Base-by-base conservation (phyloP, 208 protist genomes). In the Trypanosoma brucei region DNA sequence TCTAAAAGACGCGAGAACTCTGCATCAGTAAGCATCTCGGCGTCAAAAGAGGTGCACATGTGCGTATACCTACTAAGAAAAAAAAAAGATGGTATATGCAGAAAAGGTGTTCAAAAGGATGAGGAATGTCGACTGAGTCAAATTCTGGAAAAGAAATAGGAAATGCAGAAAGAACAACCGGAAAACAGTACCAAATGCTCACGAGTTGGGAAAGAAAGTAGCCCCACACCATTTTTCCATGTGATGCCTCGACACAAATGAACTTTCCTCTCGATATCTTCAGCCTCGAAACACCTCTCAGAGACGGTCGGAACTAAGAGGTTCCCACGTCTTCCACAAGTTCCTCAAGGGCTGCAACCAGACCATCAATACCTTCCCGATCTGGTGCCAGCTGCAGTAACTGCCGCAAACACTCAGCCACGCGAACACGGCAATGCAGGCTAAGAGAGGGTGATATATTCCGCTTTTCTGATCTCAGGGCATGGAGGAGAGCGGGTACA, bases 1-100 rank as follows among this genome's bases (percentile, higher is more conserved):
- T 91, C 81, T 33, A 91, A 62, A 46, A 42, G 59, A 59, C 55
- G 61, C 8, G 50, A 67, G 42, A 73, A 67, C 49, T 73, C 68
- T 14, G 68, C 48, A 44, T 73, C 68, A 3, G 68, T 62, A 1
- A 73, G 54, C 68, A 73, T 67, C 34, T 13, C 7, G 8, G 54
- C 13, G 9, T 34, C 31, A 48, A 33, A 39, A 9, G 13, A 13
- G 45, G 45, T 14, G 30, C 38, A 58, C 37, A 4, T 33, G 42
- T 31, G 56, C 1, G n/a, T 31, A 58, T 14, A 39, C 14, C 14
- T 38, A 40, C 3, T 14, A 30, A 6, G 11, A 46, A 46, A 46
- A 11, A 46, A 46, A 11, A 46, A 46, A 11, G 11, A 46, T 6
- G 11, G 11, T 6, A 46, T 11, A 46, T 6, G 6, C 42, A 46